Conservation (phyloP, 108 stramenopile species). For the Pseudonitzschia delicatissima region DNA sequence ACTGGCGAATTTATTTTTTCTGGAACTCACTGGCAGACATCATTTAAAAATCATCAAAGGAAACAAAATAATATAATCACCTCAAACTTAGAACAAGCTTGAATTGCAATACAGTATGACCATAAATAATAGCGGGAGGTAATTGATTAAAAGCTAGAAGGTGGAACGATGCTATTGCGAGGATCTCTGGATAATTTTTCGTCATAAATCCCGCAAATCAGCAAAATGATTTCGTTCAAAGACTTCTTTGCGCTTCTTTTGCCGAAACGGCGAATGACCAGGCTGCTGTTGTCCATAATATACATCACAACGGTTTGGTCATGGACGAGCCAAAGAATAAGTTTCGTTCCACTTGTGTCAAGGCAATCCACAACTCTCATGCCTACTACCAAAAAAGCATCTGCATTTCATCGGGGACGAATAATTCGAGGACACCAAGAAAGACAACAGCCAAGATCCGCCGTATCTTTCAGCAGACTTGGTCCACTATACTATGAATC, state of each 20-base stretch:
- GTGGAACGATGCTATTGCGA: conserved; percentile 9
- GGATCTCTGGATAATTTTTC: not conserved
- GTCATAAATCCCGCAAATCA: not conserved
- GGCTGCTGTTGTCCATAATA: not conserved
- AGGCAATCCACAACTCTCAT: not conserved
- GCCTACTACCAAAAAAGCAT: not conserved
- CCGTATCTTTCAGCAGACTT: conserved; percentile 4
- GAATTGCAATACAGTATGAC: too few species aligned
- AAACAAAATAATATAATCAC: too few species aligned
- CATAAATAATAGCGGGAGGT: too few species aligned
- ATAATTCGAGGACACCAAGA: conserved; percentile 4
- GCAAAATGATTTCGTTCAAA: not conserved
- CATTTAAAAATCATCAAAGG: too few species aligned
- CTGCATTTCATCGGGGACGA: not conserved
- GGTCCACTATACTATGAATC: conserved; percentile 3
- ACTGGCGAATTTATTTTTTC: too few species aligned
- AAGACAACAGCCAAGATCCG: not conserved
- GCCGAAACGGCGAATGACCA: not conserved
- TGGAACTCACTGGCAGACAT: too few species aligned
- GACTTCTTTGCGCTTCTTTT: not conserved
- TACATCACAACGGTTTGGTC: conserved; percentile 7
- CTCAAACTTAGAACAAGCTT: too few species aligned
- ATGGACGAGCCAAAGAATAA: conserved; percentile 6
- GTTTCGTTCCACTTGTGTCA: not conserved
- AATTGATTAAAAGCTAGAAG: too few species aligned